These are phyloP conservation scores for Aeschynomene evenia DNA, from an alignment of 306 rosid species.

Conservation along the genomic window DNA sequence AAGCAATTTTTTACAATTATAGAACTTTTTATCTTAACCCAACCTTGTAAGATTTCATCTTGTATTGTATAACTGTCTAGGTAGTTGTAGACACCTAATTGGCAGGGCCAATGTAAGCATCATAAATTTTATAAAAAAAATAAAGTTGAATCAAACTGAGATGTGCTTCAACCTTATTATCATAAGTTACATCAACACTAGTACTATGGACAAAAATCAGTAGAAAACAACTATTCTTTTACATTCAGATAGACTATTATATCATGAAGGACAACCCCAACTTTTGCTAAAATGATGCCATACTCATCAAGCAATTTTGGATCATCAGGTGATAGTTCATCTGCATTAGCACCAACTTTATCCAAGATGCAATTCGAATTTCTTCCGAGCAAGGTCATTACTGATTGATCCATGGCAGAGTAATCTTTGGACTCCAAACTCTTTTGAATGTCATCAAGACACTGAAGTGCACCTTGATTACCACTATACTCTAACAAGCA, in stretches of 20 bases:
- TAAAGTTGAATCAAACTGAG: neutral
- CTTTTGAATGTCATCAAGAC: neutral
- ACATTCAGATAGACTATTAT: neutral
- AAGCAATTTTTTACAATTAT: neutral
- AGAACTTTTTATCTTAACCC: neutral
- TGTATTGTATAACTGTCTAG: neutral
- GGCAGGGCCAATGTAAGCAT: too few relatives aligned
- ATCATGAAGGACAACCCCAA: neutral
- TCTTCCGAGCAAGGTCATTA: too few relatives aligned
- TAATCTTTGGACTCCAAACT: neutral
- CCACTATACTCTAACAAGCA: neutral
- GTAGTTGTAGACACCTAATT: neutral
- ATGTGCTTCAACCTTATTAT: neutral
- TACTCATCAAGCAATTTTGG: neutral
- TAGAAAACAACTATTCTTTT: neutral
- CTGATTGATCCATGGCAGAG: neutral
- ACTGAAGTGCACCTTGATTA: neutral
- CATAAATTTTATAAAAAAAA: too few relatives aligned
- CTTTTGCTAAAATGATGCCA: neutral
- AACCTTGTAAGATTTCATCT: neutral
- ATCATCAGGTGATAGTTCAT: neutral
- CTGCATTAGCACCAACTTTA: too few relatives aligned
- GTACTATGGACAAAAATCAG: neutral
- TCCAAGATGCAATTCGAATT: too few relatives aligned
- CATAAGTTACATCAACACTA: neutral